Evolutionary conservation across 2,329 filamentous ascomycete genomes (phyloP).

Genomic region (Tolypocladium tundrense): DNA sequence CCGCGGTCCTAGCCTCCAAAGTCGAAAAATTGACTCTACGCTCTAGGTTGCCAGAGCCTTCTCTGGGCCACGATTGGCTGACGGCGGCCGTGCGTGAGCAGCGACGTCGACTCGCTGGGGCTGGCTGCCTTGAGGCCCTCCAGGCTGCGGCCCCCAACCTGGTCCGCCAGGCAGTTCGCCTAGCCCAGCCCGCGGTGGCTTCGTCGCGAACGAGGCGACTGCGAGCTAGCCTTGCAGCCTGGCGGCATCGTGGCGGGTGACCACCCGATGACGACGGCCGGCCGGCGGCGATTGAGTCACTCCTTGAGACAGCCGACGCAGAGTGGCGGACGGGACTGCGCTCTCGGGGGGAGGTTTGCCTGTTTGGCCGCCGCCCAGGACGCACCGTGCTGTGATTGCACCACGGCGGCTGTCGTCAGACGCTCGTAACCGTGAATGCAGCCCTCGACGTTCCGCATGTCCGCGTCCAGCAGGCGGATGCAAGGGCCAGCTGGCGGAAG

Average conservation of each 20-base stretch:
- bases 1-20: not conserved
- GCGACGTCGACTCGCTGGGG: not conserved
- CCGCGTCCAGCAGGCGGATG: not conserved
- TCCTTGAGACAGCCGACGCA: not conserved
- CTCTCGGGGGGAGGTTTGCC: not conserved
- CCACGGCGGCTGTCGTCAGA: not conserved
- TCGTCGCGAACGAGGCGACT: not conserved
- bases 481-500: not conserved
- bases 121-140: not conserved
- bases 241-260: not conserved
- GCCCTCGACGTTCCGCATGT: not conserved
- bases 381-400: not conserved
- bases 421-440: not conserved
- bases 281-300: not conserved
- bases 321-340: not conserved
- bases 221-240: not conserved
- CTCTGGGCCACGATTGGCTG: not conserved
- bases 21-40: not conserved
- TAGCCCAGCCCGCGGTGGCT: not conserved
- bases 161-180: conserved; percentile 3
- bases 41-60: not conserved
- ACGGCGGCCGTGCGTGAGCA: not conserved
- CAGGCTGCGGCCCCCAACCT: not conserved
- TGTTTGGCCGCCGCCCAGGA: not conserved
- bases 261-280: not conserved